Conservation (phyloP, 2,329 filamentous ascomycete species). For the Coniochaeta prunicola region DNA sequence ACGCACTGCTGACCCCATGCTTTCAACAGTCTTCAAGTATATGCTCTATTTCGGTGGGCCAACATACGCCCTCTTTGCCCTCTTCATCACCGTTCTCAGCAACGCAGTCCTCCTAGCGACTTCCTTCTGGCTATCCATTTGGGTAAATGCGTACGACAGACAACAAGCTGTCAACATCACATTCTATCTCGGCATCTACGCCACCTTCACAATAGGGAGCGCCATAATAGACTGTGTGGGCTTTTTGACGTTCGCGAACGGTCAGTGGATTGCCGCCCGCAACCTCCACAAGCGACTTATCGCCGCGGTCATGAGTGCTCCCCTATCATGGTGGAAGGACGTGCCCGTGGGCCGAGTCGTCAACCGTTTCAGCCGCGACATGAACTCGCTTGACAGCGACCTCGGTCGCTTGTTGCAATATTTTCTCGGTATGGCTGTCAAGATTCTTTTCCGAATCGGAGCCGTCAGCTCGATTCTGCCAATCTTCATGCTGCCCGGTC, state of each 20-base stretch:
- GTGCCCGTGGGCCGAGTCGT: constrained; percentile 24
- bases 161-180: constrained; percentile 33
- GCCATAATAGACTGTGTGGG: constrained; percentile 32
- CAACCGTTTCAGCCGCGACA: constrained; percentile 33
- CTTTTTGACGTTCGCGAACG: constrained; percentile 41
- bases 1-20: constrained; percentile 8
- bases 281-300: constrained; percentile 46
- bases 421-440: constrained; percentile 31
- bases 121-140: constrained; percentile 42
- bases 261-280: constrained; percentile 48
- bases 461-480: constrained; percentile 35
- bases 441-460: constrained; percentile 24
- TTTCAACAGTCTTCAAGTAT: constrained; percentile 35
- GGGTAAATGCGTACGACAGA: constrained; percentile 44
- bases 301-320: constrained; percentile 42
- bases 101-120: constrained; percentile 34
- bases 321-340: constrained; percentile 49
- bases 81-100: constrained; percentile 30
- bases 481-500: constrained; percentile 33
- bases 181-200: constrained; percentile 48
- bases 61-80: constrained; percentile 29
- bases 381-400: constrained; percentile 44
- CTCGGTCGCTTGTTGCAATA: constrained; percentile 37
- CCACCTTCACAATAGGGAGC: constrained; percentile 34
- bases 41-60: constrained; percentile 43